A percentile compares a stretch with the other conserved stretches of the same genome.
phyloP scores from a whole-genome alignment of 441 rosid species.

The Syzygium syzygioides region DNA sequence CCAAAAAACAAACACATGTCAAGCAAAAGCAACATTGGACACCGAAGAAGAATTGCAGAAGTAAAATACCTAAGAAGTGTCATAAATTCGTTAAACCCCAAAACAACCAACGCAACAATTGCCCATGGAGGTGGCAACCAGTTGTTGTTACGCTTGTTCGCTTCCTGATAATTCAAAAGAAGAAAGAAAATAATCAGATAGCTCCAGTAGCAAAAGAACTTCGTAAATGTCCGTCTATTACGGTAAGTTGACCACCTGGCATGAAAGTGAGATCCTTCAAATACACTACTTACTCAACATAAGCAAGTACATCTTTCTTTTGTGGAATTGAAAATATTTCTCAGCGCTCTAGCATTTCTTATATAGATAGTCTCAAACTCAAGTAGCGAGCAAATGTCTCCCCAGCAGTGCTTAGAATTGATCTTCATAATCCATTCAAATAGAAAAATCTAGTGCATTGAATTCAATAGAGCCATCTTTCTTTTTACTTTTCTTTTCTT shows the following conservation, averaged over 20 bases:
- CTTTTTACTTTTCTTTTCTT: background rate
- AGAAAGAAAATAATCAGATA: background rate
- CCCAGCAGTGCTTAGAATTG: background rate
- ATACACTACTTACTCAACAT: background rate
- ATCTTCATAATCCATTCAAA: background rate
- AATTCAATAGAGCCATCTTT: background rate
- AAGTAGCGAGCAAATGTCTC: background rate
- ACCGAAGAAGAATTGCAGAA: slow-evolving; percentile 2
- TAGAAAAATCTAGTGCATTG: background rate
- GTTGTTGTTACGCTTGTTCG: slow-evolving; percentile 85
- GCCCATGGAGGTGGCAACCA: slow-evolving; percentile 99
- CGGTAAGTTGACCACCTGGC: background rate
- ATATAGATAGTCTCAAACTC: background rate
- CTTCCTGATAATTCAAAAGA: slow-evolving; percentile 61
- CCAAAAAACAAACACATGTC: slow-evolving; percentile 9
- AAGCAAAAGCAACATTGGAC: background rate
- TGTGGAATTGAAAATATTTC: background rate
- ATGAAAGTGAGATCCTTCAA: background rate
- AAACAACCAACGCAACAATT: slow-evolving; percentile 67
- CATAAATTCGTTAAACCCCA: slow-evolving; percentile 98
- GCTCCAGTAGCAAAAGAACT: background rate
- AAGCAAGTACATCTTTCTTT: background rate
- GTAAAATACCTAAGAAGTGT: slow-evolving; percentile 68
- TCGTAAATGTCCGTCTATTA: background rate
- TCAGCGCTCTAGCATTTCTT: background rate